phyloP scores from a whole-genome alignment of 352 stramenopile species.

The Elongisporangium prolatum region DNA sequence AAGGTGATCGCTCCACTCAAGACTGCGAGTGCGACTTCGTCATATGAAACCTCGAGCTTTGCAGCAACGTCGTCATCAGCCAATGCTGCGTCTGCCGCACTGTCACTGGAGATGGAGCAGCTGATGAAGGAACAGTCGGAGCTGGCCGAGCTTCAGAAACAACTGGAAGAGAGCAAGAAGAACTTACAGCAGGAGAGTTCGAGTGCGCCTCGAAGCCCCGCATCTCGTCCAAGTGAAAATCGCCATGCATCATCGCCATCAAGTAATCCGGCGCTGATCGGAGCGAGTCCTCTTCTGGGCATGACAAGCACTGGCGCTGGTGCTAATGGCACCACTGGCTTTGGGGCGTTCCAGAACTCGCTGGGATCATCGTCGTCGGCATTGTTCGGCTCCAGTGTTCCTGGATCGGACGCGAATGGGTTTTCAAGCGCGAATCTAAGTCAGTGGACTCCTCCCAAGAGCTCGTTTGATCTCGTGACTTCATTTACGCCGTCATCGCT shows the following conservation, averaged over 20 bases:
- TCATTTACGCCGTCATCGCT: slow-evolving; percentile 22
- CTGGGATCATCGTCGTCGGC: background rate
- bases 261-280: background rate
- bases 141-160: slow-evolving; percentile 43
- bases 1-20: slow-evolving; percentile 38
- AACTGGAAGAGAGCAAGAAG: slow-evolving; percentile 68
- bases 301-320: background rate
- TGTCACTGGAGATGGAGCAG: slow-evolving; percentile 46
- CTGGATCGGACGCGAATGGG: slow-evolving; percentile 5
- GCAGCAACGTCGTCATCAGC: slow-evolving; percentile 2
- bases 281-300: background rate
- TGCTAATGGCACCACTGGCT: background rate
- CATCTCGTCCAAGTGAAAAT: background rate
- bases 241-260: background rate
- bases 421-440: background rate
- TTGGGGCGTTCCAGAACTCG: background rate
- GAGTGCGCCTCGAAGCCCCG: background rate
- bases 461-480: slow-evolving; percentile 19
- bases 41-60: slow-evolving; percentile 1
- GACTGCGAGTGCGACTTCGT: slow-evolving; percentile 3
- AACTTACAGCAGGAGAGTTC: slow-evolving; percentile 39
- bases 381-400: slow-evolving; percentile 3
- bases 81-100: slow-evolving; percentile 5
- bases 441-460: slow-evolving; percentile 21
- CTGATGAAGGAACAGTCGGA: slow-evolving; percentile 74